Evolutionary conservation across 805 yeast species (phyloP).

Genomic region (Starmerella stellata): DNA sequence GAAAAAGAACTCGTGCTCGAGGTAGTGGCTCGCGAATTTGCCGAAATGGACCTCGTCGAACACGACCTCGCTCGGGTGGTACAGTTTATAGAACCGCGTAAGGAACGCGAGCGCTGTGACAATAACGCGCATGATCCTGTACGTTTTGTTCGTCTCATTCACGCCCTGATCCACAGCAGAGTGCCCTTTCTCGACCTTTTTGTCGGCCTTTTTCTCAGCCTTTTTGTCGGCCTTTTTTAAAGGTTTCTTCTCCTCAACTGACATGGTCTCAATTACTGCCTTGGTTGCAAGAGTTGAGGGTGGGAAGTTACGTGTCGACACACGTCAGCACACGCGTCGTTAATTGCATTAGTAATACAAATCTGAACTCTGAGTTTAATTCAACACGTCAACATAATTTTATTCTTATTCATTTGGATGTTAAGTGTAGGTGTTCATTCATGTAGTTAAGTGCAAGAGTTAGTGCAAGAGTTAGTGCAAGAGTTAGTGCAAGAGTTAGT

Average conservation of each 20-base stretch:
- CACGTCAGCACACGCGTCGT: too few relatives aligned
- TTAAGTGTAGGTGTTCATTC: too few relatives aligned
- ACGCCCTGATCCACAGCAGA: not conserved
- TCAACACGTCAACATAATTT: too few relatives aligned
- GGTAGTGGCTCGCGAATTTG: constrained; percentile 81
- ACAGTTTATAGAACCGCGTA: constrained; percentile 57
- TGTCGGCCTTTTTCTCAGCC: not conserved
- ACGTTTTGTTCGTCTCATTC: not conserved
- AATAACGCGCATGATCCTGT: constrained; percentile 4
- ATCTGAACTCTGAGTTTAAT: too few relatives aligned
- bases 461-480: too few relatives aligned
- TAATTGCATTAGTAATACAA: too few relatives aligned
- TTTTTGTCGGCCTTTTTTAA: not conserved
- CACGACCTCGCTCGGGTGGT: constrained; percentile 77
- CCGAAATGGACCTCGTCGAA: constrained; percentile 85
- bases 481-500: too few relatives aligned
- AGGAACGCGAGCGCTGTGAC: constrained; percentile 43
- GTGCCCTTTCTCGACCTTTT: not conserved
- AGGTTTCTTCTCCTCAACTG: not conserved
- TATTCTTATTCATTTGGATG: too few relatives aligned
- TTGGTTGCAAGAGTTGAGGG: too few relatives aligned
- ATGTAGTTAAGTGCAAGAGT: too few relatives aligned
- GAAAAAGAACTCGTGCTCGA: constrained; percentile 76
- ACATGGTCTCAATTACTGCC: too few relatives aligned
- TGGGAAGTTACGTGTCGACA: too few relatives aligned